phyloP scores from a whole-genome alignment of 441 rosid species.

The Raphanus hybrid region DNA sequence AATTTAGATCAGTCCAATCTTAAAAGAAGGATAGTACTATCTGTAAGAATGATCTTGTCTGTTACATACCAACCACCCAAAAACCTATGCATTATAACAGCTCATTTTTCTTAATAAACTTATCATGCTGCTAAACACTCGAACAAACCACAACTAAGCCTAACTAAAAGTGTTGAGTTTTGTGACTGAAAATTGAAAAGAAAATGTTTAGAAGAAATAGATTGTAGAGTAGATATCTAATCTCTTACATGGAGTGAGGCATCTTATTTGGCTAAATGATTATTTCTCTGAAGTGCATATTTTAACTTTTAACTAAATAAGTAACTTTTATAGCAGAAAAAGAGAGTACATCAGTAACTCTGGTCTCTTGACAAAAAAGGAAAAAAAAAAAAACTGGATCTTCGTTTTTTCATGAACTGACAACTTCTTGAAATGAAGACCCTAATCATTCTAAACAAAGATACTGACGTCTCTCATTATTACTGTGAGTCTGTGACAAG shows the following conservation, averaged over 20 bases:
- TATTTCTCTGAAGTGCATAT: not conserved
- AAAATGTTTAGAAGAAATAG: not conserved
- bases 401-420: not conserved
- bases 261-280: not conserved
- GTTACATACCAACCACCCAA: constrained; percentile 41
- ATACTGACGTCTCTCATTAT: not conserved
- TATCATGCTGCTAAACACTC: not conserved
- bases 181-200: not conserved
- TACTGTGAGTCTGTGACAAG: constrained; percentile 14
- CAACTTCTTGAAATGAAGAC: too few species aligned
- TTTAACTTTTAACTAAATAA: not conserved
- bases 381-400: not conserved
- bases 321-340: not conserved
- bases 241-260: not conserved
- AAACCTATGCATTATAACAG: constrained; percentile 16
- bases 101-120: not conserved
- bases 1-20: constrained; percentile 33
- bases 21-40: constrained; percentile 35
- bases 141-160: not conserved
- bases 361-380: not conserved
- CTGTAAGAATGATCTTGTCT: constrained; percentile 38
- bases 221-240: not conserved
- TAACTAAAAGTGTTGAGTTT: not conserved
- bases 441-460: not conserved
- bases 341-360: not conserved